Base-by-base conservation (phyloP, 768 basidiomycete species). In the Suillus bovinus region DNA sequence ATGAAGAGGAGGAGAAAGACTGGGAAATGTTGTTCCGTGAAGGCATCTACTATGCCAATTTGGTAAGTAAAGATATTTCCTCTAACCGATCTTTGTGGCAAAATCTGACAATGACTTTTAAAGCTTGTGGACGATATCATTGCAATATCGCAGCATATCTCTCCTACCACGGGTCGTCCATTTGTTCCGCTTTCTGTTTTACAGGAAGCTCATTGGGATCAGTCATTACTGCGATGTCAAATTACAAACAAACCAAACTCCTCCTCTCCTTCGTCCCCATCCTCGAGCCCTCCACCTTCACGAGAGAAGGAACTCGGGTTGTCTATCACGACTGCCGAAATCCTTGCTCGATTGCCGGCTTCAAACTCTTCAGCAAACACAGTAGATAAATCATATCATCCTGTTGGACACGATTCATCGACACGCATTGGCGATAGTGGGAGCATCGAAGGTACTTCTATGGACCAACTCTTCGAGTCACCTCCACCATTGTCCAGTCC, bases 11-110 rank as follows among this genome's bases (percentile, higher is more conserved):
- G 70, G 94, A 96, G 71, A 72, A 66, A 46, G 83, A 89, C 65
- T 92, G 90, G 84, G 78, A 76, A 20, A 80, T 74, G 52, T 80
- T 96, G 70, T 96, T 98, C 70, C 75, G 81, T 46, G 76, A 84
- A 29, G 90, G 90, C 11, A 92, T 96, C 7, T 89, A 94, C 73
- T 96, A 96, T 71, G 77, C 83, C 5, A 93, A 95, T 70, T 91
- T 96, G 90, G 93, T 93, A 64, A 53, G 93, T 91, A 63, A 54
- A 81, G 74, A 33, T 38, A 8, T 58, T 42, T 34, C 41, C 33
- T 29, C 14, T 31, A n/a, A 22, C 1, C 29, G 33, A 13, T 47
- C 36, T 14, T 13, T 24, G 16, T 10, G 2, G 50, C 41, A 38
- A 42, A 41, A 39, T 17, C 52, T 70, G 6, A 68, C 42, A 24